Conservation (phyloP, 768 basidiomycete genomes). For the Pleurotus djamor region DNA sequence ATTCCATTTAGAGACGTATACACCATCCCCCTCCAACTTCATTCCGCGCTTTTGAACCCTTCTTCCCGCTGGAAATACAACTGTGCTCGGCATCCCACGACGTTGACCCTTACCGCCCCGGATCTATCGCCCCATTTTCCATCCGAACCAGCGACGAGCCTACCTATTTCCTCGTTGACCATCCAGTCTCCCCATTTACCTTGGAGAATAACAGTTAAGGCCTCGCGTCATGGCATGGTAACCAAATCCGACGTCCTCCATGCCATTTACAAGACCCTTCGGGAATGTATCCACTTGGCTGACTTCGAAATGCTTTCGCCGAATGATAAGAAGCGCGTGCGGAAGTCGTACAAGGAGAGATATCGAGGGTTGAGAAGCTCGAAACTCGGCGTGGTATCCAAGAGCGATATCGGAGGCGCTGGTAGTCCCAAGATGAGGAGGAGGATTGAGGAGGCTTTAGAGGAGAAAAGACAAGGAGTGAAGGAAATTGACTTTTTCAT, state of each 20-base stretch:
- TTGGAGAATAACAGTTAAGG: conserved; percentile 31
- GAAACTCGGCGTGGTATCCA: no score
- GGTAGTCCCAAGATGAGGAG: no score
- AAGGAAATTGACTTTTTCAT: conserved; percentile 54
- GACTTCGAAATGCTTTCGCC: conserved; percentile 36
- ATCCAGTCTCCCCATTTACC: conserved; percentile 28
- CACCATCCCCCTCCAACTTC: background rate
- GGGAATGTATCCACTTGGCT: conserved; percentile 28
- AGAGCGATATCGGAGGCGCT: conserved; percentile 32
- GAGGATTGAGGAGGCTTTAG: conserved; percentile 20
- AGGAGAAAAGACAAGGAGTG: conserved; percentile 33
- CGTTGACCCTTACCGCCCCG: background rate
- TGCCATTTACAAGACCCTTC: conserved; percentile 40
- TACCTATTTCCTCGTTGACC: conserved; percentile 28
- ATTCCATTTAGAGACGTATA: background rate
- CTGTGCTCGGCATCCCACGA: background rate
- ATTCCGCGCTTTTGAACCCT: background rate
- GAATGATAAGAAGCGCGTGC: conserved; percentile 29
- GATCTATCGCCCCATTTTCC: background rate
- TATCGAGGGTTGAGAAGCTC: no score
- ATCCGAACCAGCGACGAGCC: conserved; percentile 30
- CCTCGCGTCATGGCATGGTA: conserved; percentile 14
- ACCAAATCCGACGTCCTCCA: conserved; percentile 38
- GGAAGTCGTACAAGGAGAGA: conserved; percentile 42
- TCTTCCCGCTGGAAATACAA: background rate